A percentile compares a stretch with the other conserved stretches of the same genome.
Evolutionary conservation across 1,284 basidiomycete species (phyloP).

Genomic region (Austroboletus olivaceoglutinosus): DNA sequence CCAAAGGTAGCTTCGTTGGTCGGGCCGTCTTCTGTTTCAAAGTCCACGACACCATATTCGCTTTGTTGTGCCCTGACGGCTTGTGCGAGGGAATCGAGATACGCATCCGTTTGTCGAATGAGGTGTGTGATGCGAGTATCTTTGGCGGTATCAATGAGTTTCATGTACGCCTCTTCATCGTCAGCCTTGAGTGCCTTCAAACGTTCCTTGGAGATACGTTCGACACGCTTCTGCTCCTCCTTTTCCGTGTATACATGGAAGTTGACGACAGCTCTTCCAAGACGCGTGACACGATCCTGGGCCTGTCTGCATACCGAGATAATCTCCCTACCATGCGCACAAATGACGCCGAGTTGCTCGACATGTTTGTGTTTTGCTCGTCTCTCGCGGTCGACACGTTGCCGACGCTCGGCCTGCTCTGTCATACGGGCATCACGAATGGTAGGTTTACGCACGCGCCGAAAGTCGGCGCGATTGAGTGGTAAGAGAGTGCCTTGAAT

Average conservation of each 20-base stretch:
- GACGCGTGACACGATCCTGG: constrained; percentile 78
- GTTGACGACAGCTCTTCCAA: constrained; percentile 83
- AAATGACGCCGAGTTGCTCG: constrained; percentile 89
- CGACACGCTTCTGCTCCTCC: constrained; percentile 98
- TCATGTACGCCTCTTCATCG: constrained; percentile 99
- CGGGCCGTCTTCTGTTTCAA: constrained; percentile 66
- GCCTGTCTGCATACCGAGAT: constrained; percentile 60
- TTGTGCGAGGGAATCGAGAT: constrained; percentile 93
- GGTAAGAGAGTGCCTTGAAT: constrained; percentile 90
- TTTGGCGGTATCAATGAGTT: constrained; percentile 98
- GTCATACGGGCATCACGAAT: constrained; percentile 89
- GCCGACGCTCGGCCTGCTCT: constrained; percentile 88
- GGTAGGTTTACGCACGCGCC: constrained; percentile 83
- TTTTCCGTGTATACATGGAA: constrained; percentile 93
- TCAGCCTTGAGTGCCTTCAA: constrained; percentile 96
- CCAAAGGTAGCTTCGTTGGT: constrained; percentile 90
- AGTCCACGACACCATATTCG: constrained; percentile 57
- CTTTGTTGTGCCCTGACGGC: constrained; percentile 95
- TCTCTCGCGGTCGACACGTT: constrained; percentile 89
- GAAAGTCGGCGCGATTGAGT: constrained; percentile 89
- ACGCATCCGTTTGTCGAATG: constrained; percentile 90
- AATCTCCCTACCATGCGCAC: constrained; percentile 80
- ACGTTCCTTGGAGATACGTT: constrained; percentile 97
- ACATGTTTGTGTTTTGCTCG: constrained; percentile 96
- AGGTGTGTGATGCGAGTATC: constrained; percentile 99